Base-by-base conservation (phyloP, 257 asterid genomes). In the Capsicum rhomboideum region DNA sequence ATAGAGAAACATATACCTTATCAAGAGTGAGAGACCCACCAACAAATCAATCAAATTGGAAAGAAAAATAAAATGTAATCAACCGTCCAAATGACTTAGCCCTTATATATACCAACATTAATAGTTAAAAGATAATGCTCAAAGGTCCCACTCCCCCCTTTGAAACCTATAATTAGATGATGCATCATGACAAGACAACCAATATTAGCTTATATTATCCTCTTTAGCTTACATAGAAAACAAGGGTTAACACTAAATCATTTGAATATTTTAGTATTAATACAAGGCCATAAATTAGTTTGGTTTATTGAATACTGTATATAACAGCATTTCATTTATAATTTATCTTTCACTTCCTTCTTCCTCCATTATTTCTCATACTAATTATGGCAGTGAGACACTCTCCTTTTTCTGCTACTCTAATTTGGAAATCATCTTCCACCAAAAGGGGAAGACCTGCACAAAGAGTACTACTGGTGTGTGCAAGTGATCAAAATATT, bases 111-210 rank as follows among this genome's bases (percentile, higher is more conserved):
- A 83, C 85, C 80, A 82, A 55, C 86, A 82, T 87, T 87, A 88
- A 82, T 58, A 90, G 87, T 75, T 79, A 78, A 85, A 92, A 91
- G 98, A 91, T 92, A 92, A 90, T 75, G 97, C 82, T 67, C 63
- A 61, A 49, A 63, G 92, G 95, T 74, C 82, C 82, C 82, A 77
- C 64, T 49, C 64, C 91, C 20, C 95, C 91, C 71, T 34, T 92
- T 61, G 8, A 82, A 83, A 44, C 34, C 11, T 52, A 53, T 71
- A 17, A 74, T 84, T 44, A 84, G 84, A 89, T 84, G 81, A 90
- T 87, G 89, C 92, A 82, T 28, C 17, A 20, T 88, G 95, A 88
- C 85, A 84, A 85, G 91, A 90, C 91, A 85, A 86, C 88, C 40
- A 77, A 52, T 9, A 28, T 50, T 77, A 50, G 64, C 8, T 40